phyloP scores from a whole-genome alignment of 1,139 yeast genomes.

The Taphrina communis region DNA sequence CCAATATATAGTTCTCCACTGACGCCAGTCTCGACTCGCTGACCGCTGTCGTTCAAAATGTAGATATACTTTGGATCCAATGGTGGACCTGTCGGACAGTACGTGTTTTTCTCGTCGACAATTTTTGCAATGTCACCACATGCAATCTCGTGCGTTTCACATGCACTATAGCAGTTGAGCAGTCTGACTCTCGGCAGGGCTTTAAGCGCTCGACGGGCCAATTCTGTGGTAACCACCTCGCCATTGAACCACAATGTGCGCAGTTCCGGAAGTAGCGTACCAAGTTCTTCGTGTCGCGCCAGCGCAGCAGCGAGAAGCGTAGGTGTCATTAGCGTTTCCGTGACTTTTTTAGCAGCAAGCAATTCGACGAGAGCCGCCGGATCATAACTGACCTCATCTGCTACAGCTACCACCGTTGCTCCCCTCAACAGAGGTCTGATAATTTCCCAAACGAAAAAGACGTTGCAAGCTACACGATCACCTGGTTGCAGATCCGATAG shows the following conservation, averaged over 20 bases:
- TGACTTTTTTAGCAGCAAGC: slow-evolving; percentile 6
- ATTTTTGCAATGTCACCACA: slow-evolving; percentile 33
- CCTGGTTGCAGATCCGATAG: slow-evolving; percentile 30
- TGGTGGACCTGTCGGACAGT: slow-evolving; percentile 29
- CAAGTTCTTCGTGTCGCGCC: slow-evolving; percentile 10
- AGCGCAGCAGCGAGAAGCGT: slow-evolving; percentile 26
- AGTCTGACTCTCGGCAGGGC: slow-evolving; percentile 23
- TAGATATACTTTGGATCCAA: slow-evolving; percentile 27
- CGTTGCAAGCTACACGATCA: slow-evolving; percentile 35
- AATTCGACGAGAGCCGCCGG: slow-evolving; percentile 21
- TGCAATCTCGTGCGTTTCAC: slow-evolving; percentile 35
- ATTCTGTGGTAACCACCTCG: slow-evolving; percentile 32
- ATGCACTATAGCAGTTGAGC: slow-evolving; percentile 34
- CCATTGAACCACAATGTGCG: slow-evolving; percentile 34
- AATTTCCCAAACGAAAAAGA: slow-evolving; percentile 33
- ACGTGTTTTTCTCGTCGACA: slow-evolving; percentile 9
- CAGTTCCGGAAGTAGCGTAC: slow-evolving; percentile 9
- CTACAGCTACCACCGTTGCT: slow-evolving; percentile 30
- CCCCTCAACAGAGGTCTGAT: slow-evolving; percentile 26
- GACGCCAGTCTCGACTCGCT: slow-evolving; percentile 8
- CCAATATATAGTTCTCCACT: slow-evolving; percentile 47
- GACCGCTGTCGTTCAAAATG: slow-evolving; percentile 23
- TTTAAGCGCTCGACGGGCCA: slow-evolving; percentile 21
- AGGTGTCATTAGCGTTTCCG: slow-evolving; percentile 33
- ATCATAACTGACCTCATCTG: slow-evolving; percentile 33